Base-by-base conservation (phyloP, 2,329 filamentous ascomycete species). In the Clarireedia homoeocarpa region DNA sequence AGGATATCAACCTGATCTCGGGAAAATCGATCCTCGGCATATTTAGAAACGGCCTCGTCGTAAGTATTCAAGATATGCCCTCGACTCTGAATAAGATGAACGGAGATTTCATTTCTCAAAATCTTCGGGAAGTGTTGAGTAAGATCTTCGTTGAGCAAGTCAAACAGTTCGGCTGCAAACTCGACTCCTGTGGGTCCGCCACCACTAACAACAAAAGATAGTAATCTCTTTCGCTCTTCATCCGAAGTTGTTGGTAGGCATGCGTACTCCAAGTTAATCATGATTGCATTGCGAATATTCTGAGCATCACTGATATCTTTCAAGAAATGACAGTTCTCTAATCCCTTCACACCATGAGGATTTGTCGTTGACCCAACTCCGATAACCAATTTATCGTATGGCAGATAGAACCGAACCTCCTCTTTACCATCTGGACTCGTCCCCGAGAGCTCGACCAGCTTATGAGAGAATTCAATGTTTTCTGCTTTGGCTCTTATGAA, bases 31-130 rank as follows among this genome's bases (percentile, higher is more conserved):
- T 89, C 83, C 73, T 99, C 94, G 20, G 94, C 92, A 69, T 95
- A 99, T 68, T 85, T 84, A 10, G 91, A 96, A 1, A 99, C 79
- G 0, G 90, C 86, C 73, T 99, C 94, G 62, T 99, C 94, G 69
- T 99, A 99, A 0, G 94, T 99, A 74, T 99, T 99, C 30, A 99
- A 78, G 61, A 99, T 99, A 65, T 99, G 94, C 42, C 88, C 85
- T 58, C 94, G 83, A 66, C 90, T 95, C 69, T 99, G 94, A 60
- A 99, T 96, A 48, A 99, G 79, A 68, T 99, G 95, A 1, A 99
- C 92, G 0, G 94, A 97, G 49, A 99, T 95, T 70, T 99, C 91
- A 69, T 97, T 97, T 59, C 94, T 84, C n/a, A 99, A 74, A 30
- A 99, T 83, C 60, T 85, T 85, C 2, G 94, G 94, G 71, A 96